Evolutionary conservation across 805 yeast species (phyloP).

Genomic region (Candida quercuum): DNA sequence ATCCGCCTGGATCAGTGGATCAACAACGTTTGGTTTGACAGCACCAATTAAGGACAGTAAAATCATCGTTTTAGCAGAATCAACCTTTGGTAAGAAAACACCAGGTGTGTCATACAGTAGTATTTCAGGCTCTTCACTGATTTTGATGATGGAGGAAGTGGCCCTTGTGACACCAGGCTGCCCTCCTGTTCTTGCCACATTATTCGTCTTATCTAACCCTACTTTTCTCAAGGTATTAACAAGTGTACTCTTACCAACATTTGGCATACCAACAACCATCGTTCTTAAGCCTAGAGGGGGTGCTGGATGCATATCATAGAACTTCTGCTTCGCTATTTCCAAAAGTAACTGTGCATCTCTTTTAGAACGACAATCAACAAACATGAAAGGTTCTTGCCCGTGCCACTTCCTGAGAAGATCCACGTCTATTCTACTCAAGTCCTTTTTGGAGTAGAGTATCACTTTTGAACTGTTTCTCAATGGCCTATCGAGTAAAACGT

Average conservation of each 20-base stretch:
- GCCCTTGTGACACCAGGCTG: conserved; percentile 86
- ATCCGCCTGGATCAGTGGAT: conserved; percentile 84
- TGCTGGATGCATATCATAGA: conserved; percentile 46
- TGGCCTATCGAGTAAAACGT: conserved; percentile 68
- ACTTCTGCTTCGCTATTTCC: conserved; percentile 40
- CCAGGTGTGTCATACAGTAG: conserved; percentile 90
- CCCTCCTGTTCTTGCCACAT: conserved; percentile 82
- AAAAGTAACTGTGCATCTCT: conserved; percentile 48
- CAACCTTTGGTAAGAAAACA: conserved; percentile 73
- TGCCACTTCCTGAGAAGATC: conserved; percentile 45
- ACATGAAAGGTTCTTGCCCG: conserved; percentile 39
- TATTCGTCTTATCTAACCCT: conserved; percentile 28
- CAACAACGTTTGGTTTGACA: conserved; percentile 62
- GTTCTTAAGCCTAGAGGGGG: conserved; percentile 82
- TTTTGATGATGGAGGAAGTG: conserved; percentile 68
- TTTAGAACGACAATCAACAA: conserved; percentile 52
- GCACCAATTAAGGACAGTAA: conserved; percentile 71
- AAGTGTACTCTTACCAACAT: conserved; percentile 91
- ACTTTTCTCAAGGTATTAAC: conserved; percentile 62
- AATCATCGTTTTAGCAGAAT: conserved; percentile 64
- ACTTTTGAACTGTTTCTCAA: conserved; percentile 48
- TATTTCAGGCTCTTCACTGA: conserved; percentile 57
- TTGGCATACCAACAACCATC: conserved; percentile 91
- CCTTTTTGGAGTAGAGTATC: conserved; percentile 76
- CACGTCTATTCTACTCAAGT: conserved; percentile 44